Evolutionary conservation across 2,329 filamentous ascomycete genomes (phyloP).

Genomic region (Sporothrix sp.): DNA sequence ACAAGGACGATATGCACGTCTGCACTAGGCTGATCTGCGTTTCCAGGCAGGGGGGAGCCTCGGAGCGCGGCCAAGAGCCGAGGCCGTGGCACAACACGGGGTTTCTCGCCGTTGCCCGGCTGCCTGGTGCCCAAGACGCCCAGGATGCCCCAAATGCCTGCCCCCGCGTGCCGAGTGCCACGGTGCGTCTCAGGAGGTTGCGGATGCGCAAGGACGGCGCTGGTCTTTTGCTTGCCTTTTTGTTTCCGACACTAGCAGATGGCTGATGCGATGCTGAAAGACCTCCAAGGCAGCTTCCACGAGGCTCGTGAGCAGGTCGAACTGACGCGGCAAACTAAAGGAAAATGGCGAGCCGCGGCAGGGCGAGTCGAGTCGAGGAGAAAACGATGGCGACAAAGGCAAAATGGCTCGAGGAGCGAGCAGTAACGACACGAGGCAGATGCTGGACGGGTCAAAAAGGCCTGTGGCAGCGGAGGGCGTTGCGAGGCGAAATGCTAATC

Average conservation of each 20-base stretch:
- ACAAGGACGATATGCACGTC: not conserved
- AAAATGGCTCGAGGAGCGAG: not conserved
- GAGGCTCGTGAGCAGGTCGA: not conserved
- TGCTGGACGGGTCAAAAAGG: not conserved
- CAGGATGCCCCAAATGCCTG: too few species aligned
- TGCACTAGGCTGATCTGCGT: not conserved
- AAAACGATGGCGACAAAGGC: too few species aligned
- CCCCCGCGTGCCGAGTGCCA: too few species aligned
- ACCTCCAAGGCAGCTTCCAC: not conserved
- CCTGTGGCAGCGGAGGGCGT: not conserved
- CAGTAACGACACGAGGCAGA: not conserved
- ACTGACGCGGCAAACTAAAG: not conserved
- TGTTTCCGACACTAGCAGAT: not conserved
- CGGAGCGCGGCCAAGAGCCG: not conserved
- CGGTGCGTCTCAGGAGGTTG: not conserved
- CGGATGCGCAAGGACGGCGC: too few species aligned
- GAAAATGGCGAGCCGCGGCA: too few species aligned
- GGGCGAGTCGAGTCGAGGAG: too few species aligned
- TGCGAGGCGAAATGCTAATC: not conserved
- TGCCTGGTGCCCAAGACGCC: not conserved
- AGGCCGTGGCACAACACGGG: not conserved
- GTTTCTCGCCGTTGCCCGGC: not conserved
- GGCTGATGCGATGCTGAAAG: not conserved
- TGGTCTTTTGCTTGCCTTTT: slow-evolving; percentile 8
- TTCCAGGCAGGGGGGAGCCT: not conserved